Evolutionary conservation across 2,329 filamentous ascomycete genomes (phyloP).

Genomic region (Nemania serpens): DNA sequence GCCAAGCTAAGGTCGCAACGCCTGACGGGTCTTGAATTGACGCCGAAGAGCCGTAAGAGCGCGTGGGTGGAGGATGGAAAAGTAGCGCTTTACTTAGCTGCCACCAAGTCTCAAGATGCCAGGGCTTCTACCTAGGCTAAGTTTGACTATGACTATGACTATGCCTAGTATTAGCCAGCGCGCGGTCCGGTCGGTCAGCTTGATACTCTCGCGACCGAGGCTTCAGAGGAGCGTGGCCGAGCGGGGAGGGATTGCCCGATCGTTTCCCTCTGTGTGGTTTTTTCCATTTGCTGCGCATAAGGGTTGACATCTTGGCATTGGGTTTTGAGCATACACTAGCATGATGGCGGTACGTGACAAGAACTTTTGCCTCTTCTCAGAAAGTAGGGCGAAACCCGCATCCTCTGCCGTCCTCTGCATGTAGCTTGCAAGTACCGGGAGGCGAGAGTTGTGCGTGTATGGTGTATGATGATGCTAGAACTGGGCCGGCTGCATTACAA

Average conservation of each 20-base stretch:
- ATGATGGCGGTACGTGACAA: conserved; percentile 33
- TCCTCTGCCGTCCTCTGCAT: conserved; percentile 25
- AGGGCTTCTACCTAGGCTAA: conserved; percentile 1
- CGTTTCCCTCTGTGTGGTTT: conserved; percentile 31
- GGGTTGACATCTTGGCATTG: conserved; percentile 39
- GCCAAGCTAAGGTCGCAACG: conserved; percentile 1
- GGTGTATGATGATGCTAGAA: conserved; percentile 18
- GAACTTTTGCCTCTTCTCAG: conserved; percentile 27
- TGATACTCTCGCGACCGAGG: conserved; percentile 23
- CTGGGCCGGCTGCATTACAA: conserved; percentile 20
- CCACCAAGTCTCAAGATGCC: conserved; percentile 1
- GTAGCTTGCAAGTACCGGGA: conserved; percentile 32
- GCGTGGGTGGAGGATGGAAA: neutral
- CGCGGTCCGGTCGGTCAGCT: conserved; percentile 21
- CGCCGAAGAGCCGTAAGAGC: conserved; percentile 6
- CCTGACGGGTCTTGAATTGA: neutral
- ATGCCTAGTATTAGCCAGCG: neutral
- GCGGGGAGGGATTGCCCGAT: conserved; percentile 35
- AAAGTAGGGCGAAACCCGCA: conserved; percentile 21
- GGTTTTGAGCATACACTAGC: conserved; percentile 14
- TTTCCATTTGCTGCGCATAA: conserved; percentile 37
- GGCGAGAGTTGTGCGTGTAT: conserved; percentile 19
- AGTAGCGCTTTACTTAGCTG: conserved; percentile 3
- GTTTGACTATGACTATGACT: neutral
- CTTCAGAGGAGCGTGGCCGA: conserved; percentile 17